Conservation (phyloP, 805 yeast species). For the Lachancea meyersii region DNA sequence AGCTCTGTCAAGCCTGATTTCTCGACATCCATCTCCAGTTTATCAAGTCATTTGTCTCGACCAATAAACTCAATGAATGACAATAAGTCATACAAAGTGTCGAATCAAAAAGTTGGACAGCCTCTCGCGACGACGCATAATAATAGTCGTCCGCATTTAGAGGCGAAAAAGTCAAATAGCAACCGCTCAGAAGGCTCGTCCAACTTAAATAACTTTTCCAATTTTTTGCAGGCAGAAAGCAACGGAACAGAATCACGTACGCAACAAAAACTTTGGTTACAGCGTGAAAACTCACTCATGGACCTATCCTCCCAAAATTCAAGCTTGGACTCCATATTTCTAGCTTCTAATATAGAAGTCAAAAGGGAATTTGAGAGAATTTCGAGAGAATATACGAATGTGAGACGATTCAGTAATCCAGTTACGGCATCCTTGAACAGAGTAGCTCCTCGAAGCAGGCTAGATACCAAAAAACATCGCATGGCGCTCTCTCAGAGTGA, state of each 20-base stretch:
- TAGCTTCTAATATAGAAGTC: conserved; percentile 48
- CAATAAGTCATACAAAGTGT: not conserved
- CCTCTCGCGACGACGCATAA: not conserved
- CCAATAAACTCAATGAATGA: conserved; percentile 16
- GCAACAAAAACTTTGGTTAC: conserved; percentile 80
- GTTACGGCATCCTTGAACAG: conserved; percentile 56
- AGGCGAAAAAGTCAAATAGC: not conserved
- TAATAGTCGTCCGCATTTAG: not conserved
- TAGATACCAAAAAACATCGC: conserved; percentile 12
- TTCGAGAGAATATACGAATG: conserved; percentile 65
- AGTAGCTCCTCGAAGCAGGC: conserved; percentile 19
- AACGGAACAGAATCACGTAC: conserved; percentile 57
- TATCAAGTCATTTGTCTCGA: conserved; percentile 27
- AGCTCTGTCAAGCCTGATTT: conserved; percentile 20
- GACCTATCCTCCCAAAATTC: conserved; percentile 40
- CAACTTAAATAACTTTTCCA: conserved; percentile 31
- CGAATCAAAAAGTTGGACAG: conserved; percentile 1
- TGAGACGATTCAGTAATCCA: conserved; percentile 66
- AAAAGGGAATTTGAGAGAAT: conserved; percentile 75
- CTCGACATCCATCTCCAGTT: conserved; percentile 29
- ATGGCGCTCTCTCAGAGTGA: conserved; percentile 2
- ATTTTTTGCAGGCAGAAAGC: conserved; percentile 36
- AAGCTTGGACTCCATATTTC: conserved; percentile 26
- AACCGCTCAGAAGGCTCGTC: conserved; percentile 5
- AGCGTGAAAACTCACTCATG: conserved; percentile 64